phyloP scores from a whole-genome alignment of 2,329 filamentous ascomycete species.

The Tolypocladium ovalisporum region DNA sequence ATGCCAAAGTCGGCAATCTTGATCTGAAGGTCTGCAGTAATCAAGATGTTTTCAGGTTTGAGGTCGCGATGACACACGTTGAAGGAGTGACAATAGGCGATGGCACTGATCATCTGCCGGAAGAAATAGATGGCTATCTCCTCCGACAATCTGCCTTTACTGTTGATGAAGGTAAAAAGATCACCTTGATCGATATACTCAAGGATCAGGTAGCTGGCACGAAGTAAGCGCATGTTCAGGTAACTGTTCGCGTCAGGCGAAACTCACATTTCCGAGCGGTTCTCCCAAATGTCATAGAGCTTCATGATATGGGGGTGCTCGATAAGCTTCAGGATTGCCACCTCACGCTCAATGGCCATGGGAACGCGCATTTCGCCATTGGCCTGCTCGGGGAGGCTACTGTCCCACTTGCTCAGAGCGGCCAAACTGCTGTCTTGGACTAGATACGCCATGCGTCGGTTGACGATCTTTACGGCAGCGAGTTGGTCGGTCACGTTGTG shows the following conservation, averaged over 20 bases:
- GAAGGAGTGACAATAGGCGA: constrained; percentile 87
- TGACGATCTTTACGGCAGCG: constrained; percentile 92
- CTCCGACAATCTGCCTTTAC: constrained; percentile 63
- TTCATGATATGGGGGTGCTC: constrained; percentile 92
- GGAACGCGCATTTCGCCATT: constrained; percentile 64
- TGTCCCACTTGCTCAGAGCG: constrained; percentile 66
- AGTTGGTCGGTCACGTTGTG: constrained; percentile 69
- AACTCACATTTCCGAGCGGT: constrained; percentile 80
- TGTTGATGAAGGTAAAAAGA: constrained; percentile 76
- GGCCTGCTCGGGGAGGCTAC: constrained; percentile 40
- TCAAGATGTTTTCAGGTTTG: constrained; percentile 92
- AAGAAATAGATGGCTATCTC: constrained; percentile 76
- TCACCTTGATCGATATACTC: constrained; percentile 77
- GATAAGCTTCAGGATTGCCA: constrained; percentile 93
- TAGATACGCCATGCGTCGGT: constrained; percentile 67
- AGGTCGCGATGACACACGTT: constrained; percentile 94
- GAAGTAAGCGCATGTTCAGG: constrained; percentile 5
- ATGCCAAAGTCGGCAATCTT: constrained; percentile 98
- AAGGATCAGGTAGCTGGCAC: constrained; percentile 76
- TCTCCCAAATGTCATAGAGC: constrained; percentile 96
- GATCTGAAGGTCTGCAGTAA: constrained; percentile 64
- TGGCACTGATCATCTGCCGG: constrained; percentile 82
- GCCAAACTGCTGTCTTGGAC: constrained; percentile 79
- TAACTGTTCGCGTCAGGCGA: background rate
- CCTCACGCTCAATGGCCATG: constrained; percentile 83